Conservation (phyloP, 805 yeast species). For the Starmerella stigmatis region DNA sequence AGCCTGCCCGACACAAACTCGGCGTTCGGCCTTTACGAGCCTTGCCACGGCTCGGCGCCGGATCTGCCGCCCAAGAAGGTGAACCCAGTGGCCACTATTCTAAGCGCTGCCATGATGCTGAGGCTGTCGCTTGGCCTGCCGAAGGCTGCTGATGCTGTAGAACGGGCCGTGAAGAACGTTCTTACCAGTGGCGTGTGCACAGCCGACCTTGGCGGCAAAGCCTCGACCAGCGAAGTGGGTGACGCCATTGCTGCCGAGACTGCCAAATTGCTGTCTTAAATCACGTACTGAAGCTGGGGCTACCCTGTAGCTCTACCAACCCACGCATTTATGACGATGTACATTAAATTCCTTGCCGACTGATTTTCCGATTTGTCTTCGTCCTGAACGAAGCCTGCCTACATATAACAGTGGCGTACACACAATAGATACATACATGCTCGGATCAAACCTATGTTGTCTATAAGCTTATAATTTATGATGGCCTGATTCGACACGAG, state of each 20-base stretch:
- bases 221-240: slow-evolving; percentile 81
- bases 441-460: no score
- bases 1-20: slow-evolving; percentile 91
- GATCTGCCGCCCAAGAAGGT: slow-evolving; percentile 80
- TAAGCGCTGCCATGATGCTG: slow-evolving; percentile 96
- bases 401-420: no score
- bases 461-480: slow-evolving; percentile 24
- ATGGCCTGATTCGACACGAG: slow-evolving; percentile 25
- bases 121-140: slow-evolving; percentile 73
- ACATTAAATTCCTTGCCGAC: no score
- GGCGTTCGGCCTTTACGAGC: slow-evolving; percentile 95
- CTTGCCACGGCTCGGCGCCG: slow-evolving; percentile 98
- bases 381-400: neutral
- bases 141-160: slow-evolving; percentile 80
- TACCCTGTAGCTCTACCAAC: no score
- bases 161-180: slow-evolving; percentile 73
- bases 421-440: no score
- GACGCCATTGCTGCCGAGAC: slow-evolving; percentile 80
- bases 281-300: neutral
- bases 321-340: no score
- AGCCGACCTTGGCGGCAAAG: slow-evolving; percentile 80
- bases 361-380: no score
- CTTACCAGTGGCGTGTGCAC: slow-evolving; percentile 80
- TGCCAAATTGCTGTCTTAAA: slow-evolving; percentile 37
- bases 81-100: slow-evolving; percentile 89